Base-by-base conservation (phyloP, 352 stramenopile species). In the Pythium myriotylum region DNA sequence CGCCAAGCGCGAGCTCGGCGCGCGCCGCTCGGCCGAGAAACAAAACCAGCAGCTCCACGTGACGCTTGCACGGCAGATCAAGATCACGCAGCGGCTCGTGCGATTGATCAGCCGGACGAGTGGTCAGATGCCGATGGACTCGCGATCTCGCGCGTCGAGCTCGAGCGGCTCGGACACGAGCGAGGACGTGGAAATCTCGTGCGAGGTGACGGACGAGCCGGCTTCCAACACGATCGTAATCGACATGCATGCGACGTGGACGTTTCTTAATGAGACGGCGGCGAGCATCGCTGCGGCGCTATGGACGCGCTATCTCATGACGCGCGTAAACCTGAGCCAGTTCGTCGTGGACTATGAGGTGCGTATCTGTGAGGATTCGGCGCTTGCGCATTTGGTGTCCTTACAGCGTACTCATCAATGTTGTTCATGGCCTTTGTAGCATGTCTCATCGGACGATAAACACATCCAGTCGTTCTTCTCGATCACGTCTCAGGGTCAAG, bases 271-370 rank as follows among this genome's bases (percentile, higher is more conserved):
- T 41, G 17, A 39, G 4, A 17, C 24, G 24, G 16, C 22, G 16
- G 26, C 5, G 4, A 32, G 16, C 13, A 26, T 53, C 13, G 46
- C n/a, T n/a, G 26, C 24, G 5, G 46, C 46, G 27, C 16, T 53
- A 3, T 41, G 46, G 46, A 27, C 26, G 27, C 26, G 26, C 24
- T 22, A 41, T 26, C n/a, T 13, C 46, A 12, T 7, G 13, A 29
- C 35, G 8, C 27, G 27, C 27, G 17, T 53, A 26, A 20, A 17
- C 13, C 19, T 24, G 24, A 23, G 8, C 4, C 27, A 26, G 10
- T 53, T 53, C 46, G 35, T 29, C 2, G 23, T 53, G 13, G 27
- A 53, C 27, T 39, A 41, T 16, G 27, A 53, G 13, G 46, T 53
- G 22, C 45, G 20, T 33, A 4, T 10, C 37, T 10, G n/a, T n/a